Base-by-base conservation (phyloP, 2,329 filamentous ascomycete species). In the Biscogniauxia marginata region DNA sequence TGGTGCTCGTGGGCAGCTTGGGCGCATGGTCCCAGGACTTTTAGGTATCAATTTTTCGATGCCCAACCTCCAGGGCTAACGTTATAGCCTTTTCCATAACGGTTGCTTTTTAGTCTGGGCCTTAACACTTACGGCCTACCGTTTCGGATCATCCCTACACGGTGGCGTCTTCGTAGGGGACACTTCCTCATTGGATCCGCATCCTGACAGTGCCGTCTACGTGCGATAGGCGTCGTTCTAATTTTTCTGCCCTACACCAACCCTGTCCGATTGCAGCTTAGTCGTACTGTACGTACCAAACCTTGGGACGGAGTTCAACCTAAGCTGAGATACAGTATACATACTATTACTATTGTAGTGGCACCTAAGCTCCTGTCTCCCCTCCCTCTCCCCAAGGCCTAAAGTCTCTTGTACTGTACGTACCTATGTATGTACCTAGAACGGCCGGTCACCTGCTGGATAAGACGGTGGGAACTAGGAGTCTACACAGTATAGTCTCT, bases 21-120 rank as follows among this genome's bases (percentile, higher is more conserved):
- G 30, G 30, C 30, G 30, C 30, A 39, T 61, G 56, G 56, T 51
- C 48, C 50, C 46, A 57, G 54, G 52, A 47, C 55, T 23, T 53
- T 68, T 62, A 67, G 66, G 67, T 68, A 65, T 61, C 65, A 68
- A 67, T 65, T 53, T 49, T 58, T 67, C 64, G 67, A 56, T 70
- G 67, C 66, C 67, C 67, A 69, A 68, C 66, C 60, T 56, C 58
- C 62, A 63, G 62, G 62, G 63, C 63, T 61, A 64, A 59, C 52
- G 49, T 25, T 63, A 61, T 63, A 50, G 44, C 30, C 46, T 49
- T 46, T 25, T 49, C 59, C 57, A 56, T 60, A 60, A 64, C 59
- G 53, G 61, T 58, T 54, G 45, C 50, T 56, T 52, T 48, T 58
- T 22, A 25, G 20, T 51, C 49, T 25, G 30, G 30, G 30, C 30